Evolutionary conservation across 176 grass and related monocot genomes (phyloP), one percentile per base, ranked within the genome.

Genomic region (Ensete ventricosum): DNA sequence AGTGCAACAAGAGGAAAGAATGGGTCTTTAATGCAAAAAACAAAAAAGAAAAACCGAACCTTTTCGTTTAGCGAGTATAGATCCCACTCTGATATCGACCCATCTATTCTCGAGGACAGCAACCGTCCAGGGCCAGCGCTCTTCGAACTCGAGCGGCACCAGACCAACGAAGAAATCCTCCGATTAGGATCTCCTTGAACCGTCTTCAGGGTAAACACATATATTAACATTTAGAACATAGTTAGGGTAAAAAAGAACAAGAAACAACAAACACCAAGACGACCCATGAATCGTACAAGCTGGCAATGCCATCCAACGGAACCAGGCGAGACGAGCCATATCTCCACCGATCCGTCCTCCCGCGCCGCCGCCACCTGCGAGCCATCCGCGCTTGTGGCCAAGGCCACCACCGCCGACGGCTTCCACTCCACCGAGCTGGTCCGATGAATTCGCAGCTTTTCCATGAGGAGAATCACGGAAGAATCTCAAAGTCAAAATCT

Each of bases 221-320:
- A n/a, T 0, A 70, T 43, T 6, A n/a, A 52, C 16, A 50, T n/a
- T 70, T 51, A n/a, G 25, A 50, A 25, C 9, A 14, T 71, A 52
- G 78, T 57, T 81, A 79, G 54, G 73, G 64, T 19, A 20, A 19
- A 22, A 64, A 64, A 69, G 1, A 14, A 8, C 19, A 34, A 73
- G 27, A 62, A n/a, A 48, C 52, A 57, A 69, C 11, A 5, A 21
- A 9, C 53, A 70, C 20, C 24, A 11, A 71, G 19, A 68, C 52
- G 12, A 25, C 59, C 51, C 63, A 49, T 62, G 52, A 73, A 72
- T 60, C 93, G 64, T 94, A 99, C 96, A 25, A 94, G 88, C 64
- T 89, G 96, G 83, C 92, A 88, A 84, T 99, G 96, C 96, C 96
- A 99, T 21, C 96, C 96, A 59, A 91, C 91, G 19, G 96, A 95